These are phyloP conservation scores for Aphanocladium album DNA, from an alignment of 2,329 filamentous ascomycete species.

Conservation along the genomic window DNA sequence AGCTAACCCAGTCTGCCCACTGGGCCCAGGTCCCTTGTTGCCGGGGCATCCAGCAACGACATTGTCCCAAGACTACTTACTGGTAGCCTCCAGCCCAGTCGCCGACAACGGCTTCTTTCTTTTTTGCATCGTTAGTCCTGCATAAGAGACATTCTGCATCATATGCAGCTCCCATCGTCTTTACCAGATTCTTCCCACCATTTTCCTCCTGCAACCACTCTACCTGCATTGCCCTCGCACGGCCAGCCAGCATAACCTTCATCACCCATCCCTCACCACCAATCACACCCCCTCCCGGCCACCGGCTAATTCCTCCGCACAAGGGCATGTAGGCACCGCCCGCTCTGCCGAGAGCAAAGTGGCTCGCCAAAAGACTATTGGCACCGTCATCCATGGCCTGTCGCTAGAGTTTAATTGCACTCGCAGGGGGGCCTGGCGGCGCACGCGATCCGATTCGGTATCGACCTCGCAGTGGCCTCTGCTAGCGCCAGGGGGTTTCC, in stretches of 20 bases:
- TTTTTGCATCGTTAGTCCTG: background rate
- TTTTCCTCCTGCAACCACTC: background rate
- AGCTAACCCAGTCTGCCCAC: too few relatives aligned
- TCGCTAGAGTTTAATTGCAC: constrained; percentile 3
- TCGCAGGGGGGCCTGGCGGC: background rate
- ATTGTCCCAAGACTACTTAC: background rate
- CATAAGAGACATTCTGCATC: constrained; percentile 5
- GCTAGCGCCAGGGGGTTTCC: background rate
- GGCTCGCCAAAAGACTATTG: background rate
- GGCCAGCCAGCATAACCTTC: background rate
- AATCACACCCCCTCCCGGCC: background rate
- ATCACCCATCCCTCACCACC: background rate
- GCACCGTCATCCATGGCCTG: background rate
- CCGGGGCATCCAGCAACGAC: constrained; percentile 7
- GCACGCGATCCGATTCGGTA: constrained; percentile 9
- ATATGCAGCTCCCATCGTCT: background rate
- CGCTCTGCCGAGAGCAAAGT: background rate
- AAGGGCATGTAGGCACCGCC: background rate
- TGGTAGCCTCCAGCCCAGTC: background rate
- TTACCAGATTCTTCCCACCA: background rate
- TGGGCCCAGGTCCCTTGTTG: constrained; percentile 2
- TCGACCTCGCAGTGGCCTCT: background rate
- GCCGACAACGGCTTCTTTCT: background rate
- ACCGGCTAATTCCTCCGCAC: too few relatives aligned
- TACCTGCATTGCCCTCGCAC: background rate